phyloP scores from a whole-genome alignment of 331 rosid species.

The Pyrus hybrid region DNA sequence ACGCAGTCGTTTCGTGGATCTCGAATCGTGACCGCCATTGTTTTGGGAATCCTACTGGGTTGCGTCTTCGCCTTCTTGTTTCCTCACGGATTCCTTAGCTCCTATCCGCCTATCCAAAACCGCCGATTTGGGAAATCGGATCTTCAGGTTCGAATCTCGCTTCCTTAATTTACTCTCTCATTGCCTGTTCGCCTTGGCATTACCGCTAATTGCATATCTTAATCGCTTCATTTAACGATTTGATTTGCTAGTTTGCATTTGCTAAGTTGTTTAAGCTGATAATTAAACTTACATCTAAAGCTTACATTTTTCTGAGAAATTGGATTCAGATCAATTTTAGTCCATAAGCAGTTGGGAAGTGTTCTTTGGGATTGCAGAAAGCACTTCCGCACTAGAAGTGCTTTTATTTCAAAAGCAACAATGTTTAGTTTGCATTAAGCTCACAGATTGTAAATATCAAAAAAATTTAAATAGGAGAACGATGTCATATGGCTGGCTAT shows the following conservation, averaged over 20 bases:
- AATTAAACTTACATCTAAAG: background rate
- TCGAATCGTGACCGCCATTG: slow-evolving; percentile 43
- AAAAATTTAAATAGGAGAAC: background rate
- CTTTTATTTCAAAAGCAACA: background rate
- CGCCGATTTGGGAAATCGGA: slow-evolving; percentile 33
- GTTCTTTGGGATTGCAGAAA: background rate
- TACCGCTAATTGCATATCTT: background rate
- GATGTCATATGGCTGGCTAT: background rate
- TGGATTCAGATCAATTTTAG: background rate
- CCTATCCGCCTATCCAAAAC: slow-evolving; percentile 25
- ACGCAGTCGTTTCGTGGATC: slow-evolving; percentile 43
- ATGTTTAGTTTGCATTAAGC: background rate
- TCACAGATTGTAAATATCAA: background rate
- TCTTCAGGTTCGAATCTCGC: slow-evolving; percentile 36
- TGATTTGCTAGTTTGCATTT: background rate
- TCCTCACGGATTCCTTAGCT: slow-evolving; percentile 50
- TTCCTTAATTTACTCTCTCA: background rate
- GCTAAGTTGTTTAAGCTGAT: background rate
- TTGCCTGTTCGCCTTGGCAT: background rate
- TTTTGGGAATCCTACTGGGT: slow-evolving; percentile 61
- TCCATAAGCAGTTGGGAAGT: background rate
- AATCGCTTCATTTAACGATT: background rate
- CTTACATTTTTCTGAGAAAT: background rate
- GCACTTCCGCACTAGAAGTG: background rate
- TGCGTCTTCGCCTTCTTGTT: slow-evolving; percentile 49